Evolutionary conservation across 352 stramenopile genomes (phyloP), one percentile per base, ranked within the genome.

Genomic region (Phytopythium helicoides): DNA sequence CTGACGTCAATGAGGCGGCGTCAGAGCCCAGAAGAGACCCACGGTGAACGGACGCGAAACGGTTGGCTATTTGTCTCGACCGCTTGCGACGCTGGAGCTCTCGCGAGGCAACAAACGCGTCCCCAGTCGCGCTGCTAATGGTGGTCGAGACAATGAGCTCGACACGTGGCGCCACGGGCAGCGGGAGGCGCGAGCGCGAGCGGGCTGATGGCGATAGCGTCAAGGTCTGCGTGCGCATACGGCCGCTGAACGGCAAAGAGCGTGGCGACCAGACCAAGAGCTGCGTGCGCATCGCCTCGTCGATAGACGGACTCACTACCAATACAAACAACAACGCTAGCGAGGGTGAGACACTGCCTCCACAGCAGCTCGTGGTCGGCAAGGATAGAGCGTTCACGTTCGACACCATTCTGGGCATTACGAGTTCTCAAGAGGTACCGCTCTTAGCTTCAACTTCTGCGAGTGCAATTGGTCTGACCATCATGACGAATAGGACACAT

Each of bases 381-480:
- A 88, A 83, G 54, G 85, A 96, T 52, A 78, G 78, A 16, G 71
- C 76, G 37, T 97, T 96, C 62, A 96, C 89, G 25, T 97, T 96
- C 40, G 89, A 97, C 58, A 80, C 87, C 16, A 81, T 96, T 14
- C 86, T 96, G 36, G 86, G 86, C 0, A 59, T 87, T 19, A 71
- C 72, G 10, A 90, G 76, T 42, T 69, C 64, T 6, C 89, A 97
- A 60, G 52, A 67, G 60, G 81, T 87, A 57, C 23, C n/a, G n/a
- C n/a, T n/a, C n/a, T n/a, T n/a, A n/a, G n/a, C n/a, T n/a, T n/a
- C n/a, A n/a, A n/a, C n/a, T n/a, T n/a, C n/a, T n/a, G n/a, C n/a
- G n/a, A n/a, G 62, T 31, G 14, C 7, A n/a, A 36, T 9, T 19
- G 3, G 15, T 45, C 8, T 10, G 42, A 18, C 19, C 39, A 18